Evolutionary conservation across 345 rosid genomes (phyloP), one percentile per base, ranked within the genome.

Genomic region (Streptanthus diversifolius): DNA sequence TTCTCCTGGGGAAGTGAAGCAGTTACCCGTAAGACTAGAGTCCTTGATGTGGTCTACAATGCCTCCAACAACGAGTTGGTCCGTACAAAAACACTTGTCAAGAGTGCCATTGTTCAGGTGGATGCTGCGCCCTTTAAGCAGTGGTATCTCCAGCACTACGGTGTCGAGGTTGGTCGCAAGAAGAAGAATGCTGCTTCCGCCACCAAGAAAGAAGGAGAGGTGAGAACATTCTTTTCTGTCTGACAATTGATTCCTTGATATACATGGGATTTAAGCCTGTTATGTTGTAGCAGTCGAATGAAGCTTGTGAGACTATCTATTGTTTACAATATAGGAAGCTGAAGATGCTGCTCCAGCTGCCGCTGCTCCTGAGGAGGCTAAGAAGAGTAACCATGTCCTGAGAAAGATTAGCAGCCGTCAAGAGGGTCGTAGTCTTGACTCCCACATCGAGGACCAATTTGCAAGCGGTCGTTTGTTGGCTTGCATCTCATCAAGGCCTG

Each of bases 51-150:
- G 56, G 91, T 90, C 72, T 90, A 90, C 88, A 90, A 90, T 71
- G 96, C 96, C 3, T 88, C 93, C 13, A 90, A 90, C 87, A 90
- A 85, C 13, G 97, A 90, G 86, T 80, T 90, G 27, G 95, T 90
- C 3, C 89, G 97, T 70, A 90, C 97, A 0, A 88, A 90, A 64
- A 88, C 97, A 2, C 76, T 88, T 65, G 93, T 88, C 11, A 88
- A 88, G 82, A 83, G 93, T 69, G 88, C 90, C 21, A 85, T 88
- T 14, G 76, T 86, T 35, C 90, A 86, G 71, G 90, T 88, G 1
- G 93, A 88, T 79, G 90, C 89, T 30, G 84, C 93, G 32, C 90
- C 93, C 0, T 88, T 88, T 80, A 85, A 82, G 80, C 90, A 86
- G 43, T 88, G 90, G 90, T 88, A 86, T 51, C 80, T 81, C 36